A percentile compares a stretch with the other conserved stretches of the same genome.
Evolutionary conservation across 1,284 basidiomycete species (phyloP).

Genomic region (Hypsizygus ulmarius): DNA sequence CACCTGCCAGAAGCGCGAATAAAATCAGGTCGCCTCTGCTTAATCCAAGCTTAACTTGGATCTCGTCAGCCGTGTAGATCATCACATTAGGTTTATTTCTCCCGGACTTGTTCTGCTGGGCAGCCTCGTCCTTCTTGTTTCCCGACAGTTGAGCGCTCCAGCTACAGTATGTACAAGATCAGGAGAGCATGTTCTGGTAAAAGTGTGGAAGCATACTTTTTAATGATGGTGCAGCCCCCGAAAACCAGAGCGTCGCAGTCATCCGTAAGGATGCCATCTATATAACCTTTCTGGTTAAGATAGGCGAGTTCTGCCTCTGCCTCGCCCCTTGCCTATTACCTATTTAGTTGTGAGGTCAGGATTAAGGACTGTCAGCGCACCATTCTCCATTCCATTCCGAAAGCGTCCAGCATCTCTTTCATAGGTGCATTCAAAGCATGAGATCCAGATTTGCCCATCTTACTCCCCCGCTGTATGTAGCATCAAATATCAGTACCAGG

Average conservation of each 20-base stretch:
- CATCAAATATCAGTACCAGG: not conserved
- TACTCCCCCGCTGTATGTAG: slow-evolving; percentile 51
- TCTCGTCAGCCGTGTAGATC: slow-evolving; percentile 30
- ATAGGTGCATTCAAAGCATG: slow-evolving; percentile 43
- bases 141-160: not conserved
- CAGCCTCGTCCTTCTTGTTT: slow-evolving; percentile 1
- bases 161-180: not conserved
- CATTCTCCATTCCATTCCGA: slow-evolving; percentile 61
- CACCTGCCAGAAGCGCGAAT: slow-evolving; percentile 62
- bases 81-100: slow-evolving; percentile 4
- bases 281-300: slow-evolving; percentile 19
- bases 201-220: slow-evolving; percentile 11
- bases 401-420: slow-evolving; percentile 46
- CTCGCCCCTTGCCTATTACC: slow-evolving; percentile 29
- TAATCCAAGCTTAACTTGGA: slow-evolving; percentile 36
- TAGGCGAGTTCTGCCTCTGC: slow-evolving; percentile 29
- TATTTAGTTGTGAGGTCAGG: not conserved
- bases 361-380: slow-evolving; percentile 31
- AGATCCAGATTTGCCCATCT: slow-evolving; percentile 42
- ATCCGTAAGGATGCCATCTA: slow-evolving; percentile 27
- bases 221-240: slow-evolving; percentile 22
- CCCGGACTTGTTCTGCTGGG: slow-evolving; percentile 2
- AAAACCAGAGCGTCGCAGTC: slow-evolving; percentile 28
- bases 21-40: slow-evolving; percentile 56
- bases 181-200: not conserved